These are phyloP conservation scores for Globisporangium barbulae DNA, from an alignment of 352 stramenopile species.

Conservation along the genomic window DNA sequence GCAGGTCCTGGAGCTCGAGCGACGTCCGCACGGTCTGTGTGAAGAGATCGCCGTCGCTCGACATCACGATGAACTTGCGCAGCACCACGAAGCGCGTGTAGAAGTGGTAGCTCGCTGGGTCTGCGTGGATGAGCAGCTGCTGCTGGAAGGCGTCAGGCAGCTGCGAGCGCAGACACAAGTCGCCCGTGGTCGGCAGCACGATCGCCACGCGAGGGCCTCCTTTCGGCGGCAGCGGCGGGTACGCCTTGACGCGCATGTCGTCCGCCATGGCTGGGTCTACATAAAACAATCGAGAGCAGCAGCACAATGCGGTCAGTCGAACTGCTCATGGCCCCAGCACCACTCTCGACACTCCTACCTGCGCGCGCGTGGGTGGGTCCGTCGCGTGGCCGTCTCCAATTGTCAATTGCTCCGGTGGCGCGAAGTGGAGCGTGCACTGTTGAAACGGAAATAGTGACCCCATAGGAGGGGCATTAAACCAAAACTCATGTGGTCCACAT, in stretches of 20 bases:
- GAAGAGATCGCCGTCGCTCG: conserved; percentile 62
- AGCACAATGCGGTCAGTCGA: not conserved
- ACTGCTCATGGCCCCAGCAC: not conserved
- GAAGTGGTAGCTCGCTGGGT: conserved; percentile 33
- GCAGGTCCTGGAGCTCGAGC: conserved; percentile 40
- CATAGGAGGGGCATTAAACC: not conserved
- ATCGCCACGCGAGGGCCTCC: conserved; percentile 32
- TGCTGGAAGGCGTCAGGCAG: conserved; percentile 42
- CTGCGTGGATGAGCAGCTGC: conserved; percentile 51
- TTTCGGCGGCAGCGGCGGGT: conserved; percentile 48
- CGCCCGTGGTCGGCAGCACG: conserved; percentile 50
- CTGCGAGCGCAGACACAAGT: conserved; percentile 53
- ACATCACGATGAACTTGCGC: conserved; percentile 78
- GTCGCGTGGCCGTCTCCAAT: not conserved
- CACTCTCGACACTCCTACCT: not conserved
- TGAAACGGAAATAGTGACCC: not conserved
- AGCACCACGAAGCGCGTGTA: conserved; percentile 57
- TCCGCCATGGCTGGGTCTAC: conserved; percentile 15
- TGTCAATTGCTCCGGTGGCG: not conserved
- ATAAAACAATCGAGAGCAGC: not conserved
- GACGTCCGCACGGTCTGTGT: conserved; percentile 33
- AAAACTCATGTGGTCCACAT: not conserved
- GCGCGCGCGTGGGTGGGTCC: not conserved
- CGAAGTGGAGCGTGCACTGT: not conserved
- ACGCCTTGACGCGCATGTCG: conserved; percentile 62